Percentiles rank a stretch among this genome's conserved stretches.
Evolutionary conservation across 2,329 filamentous ascomycete species (phyloP).

Genomic region (Rhynchosporium agropyri): DNA sequence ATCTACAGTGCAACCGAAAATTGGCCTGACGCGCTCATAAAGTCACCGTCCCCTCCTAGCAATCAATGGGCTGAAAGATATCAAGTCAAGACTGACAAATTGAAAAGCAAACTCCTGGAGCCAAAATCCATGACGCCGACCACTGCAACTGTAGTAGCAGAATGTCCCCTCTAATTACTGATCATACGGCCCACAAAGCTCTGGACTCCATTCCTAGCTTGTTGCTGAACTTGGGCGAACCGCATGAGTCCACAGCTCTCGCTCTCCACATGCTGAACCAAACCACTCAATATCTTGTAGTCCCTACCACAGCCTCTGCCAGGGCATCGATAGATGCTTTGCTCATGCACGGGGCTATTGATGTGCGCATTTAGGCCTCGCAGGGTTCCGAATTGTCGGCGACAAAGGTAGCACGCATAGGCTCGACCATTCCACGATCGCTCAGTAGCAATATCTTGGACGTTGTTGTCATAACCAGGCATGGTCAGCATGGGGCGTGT

Average conservation of each 20-base stretch:
- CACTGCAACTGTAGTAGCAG: not conserved
- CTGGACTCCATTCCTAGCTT: conserved; percentile 29
- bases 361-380: conserved; percentile 54
- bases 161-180: not conserved
- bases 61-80: not conserved
- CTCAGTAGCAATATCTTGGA: conserved; percentile 44
- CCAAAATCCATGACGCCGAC: not conserved
- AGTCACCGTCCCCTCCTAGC: too few species aligned
- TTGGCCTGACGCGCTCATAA: too few species aligned
- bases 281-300: conserved; percentile 34
- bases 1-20: too few species aligned
- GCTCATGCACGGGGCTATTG: conserved; percentile 54
- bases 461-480: conserved; percentile 43
- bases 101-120: not conserved
- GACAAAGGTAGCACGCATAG: conserved; percentile 60
- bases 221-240: conserved; percentile 30
- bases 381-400: conserved; percentile 46
- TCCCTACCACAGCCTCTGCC: conserved; percentile 24
- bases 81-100: not conserved
- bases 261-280: conserved; percentile 38
- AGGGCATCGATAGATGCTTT: conserved; percentile 43
- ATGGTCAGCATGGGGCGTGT: conserved; percentile 55
- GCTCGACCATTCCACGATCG: conserved; percentile 49
- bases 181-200: conserved; percentile 44
- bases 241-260: conserved; percentile 38